These are phyloP conservation scores for Paecilomyces sp. DNA, from an alignment of 2,329 filamentous ascomycete species.

Conservation along the genomic window DNA sequence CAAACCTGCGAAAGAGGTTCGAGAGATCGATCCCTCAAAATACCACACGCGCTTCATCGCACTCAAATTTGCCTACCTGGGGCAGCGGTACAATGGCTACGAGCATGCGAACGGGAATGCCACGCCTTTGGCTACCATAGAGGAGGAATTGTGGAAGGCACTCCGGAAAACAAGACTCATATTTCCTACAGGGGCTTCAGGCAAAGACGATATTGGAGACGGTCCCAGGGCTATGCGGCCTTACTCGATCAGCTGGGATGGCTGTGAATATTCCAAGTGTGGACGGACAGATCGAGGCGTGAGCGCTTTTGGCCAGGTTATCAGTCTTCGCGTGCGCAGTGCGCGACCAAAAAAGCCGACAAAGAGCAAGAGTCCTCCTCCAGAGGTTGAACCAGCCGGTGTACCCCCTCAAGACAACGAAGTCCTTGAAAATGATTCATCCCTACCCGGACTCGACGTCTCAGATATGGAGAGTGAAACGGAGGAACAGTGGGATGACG, in stretches of 20 bases:
- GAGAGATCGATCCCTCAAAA: conserved; percentile 66
- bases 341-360: conserved; percentile 53
- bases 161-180: conserved; percentile 77
- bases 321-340: conserved; percentile 76
- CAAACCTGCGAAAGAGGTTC: conserved; percentile 32
- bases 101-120: conserved; percentile 71
- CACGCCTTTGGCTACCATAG: conserved; percentile 70
- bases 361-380: conserved; percentile 11
- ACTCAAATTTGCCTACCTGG: conserved; percentile 88
- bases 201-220: conserved; percentile 29
- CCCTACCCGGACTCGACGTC: conserved; percentile 5
- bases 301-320: conserved; percentile 93
- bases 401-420: conserved; percentile 8
- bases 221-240: conserved; percentile 34
- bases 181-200: conserved; percentile 53
- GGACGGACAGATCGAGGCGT: conserved; percentile 89
- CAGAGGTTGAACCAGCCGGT: conserved; percentile 4
- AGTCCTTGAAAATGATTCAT: conserved; percentile 1
- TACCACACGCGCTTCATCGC: conserved; percentile 82
- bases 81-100: conserved; percentile 85
- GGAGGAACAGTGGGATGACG: conserved; percentile 52
- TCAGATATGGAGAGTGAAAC: conserved; percentile 27
- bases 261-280: conserved; percentile 89
- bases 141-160: conserved; percentile 91
- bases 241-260: conserved; percentile 63